Percentiles rank a stretch among this genome's conserved stretches.
These are phyloP conservation scores for Panicum hallii DNA, from an alignment of 202 grass and related monocot genomes.

Conservation along the genomic window DNA sequence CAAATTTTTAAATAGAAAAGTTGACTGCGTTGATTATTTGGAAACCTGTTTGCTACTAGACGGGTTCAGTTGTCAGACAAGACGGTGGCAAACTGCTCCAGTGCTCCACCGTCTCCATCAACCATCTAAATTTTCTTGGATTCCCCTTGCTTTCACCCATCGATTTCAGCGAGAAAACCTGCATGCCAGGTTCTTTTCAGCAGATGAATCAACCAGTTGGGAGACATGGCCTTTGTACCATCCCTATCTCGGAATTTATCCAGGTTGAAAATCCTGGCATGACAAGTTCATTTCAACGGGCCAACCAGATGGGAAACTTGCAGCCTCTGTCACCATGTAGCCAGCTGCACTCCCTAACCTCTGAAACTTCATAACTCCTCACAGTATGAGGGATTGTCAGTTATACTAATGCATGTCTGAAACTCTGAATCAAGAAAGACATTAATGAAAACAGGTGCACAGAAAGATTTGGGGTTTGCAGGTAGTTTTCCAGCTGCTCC, in stretches of 20 bases:
- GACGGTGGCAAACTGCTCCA: not conserved
- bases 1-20: not conserved
- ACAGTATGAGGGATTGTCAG: not conserved
- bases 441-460: not conserved
- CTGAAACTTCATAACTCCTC: not conserved
- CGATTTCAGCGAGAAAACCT: conserved; percentile 10
- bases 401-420: not conserved
- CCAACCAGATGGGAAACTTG: not conserved
- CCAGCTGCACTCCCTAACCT: not conserved
- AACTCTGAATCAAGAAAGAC: not conserved
- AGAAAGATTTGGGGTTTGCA: not conserved
- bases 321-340: not conserved
- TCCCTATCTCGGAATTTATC: conserved; percentile 4
- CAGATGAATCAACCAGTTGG: not conserved
- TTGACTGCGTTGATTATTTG: not conserved
- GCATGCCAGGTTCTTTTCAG: not conserved
- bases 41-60: not conserved
- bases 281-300: not conserved
- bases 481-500: not conserved
- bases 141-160: not conserved
- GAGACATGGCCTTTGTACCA: not conserved
- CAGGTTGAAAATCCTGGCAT: not conserved
- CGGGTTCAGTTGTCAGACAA: not conserved
- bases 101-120: not conserved
- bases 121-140: not conserved